These are phyloP conservation scores for Pythium oligandrum DNA, from an alignment of 352 stramenopile species.

Conservation along the genomic window DNA sequence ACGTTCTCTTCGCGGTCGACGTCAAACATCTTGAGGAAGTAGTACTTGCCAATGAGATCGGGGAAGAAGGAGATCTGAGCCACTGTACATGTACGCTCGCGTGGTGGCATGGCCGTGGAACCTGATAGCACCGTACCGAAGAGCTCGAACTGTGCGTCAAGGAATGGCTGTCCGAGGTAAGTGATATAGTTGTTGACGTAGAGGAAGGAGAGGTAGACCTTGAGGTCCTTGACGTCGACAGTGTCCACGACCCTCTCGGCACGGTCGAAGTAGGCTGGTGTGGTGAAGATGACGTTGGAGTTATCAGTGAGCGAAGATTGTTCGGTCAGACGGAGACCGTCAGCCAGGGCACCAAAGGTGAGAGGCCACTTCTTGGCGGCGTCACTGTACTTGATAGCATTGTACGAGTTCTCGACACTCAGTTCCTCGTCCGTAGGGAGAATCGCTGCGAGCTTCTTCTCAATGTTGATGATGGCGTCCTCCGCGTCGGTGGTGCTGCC, in stretches of 20 bases:
- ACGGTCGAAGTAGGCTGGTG: constrained; percentile 41
- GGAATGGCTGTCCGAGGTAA: constrained; percentile 53
- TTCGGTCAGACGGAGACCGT: constrained; percentile 32
- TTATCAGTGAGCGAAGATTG: constrained; percentile 24
- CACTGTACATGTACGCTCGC: constrained; percentile 56
- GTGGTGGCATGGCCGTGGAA: constrained; percentile 42
- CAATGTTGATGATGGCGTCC: constrained; percentile 49
- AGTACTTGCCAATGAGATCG: constrained; percentile 64
- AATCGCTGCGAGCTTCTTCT: constrained; percentile 57
- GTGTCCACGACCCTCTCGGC: constrained; percentile 29
- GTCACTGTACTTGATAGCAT: constrained; percentile 67
- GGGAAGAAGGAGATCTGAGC: constrained; percentile 27
- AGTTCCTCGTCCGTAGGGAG: constrained; percentile 61
- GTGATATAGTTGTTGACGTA: constrained; percentile 29
- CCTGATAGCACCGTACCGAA: constrained; percentile 67
- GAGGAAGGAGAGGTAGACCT: constrained; percentile 41
- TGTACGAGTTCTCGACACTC: constrained; percentile 75
- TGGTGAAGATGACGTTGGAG: constrained; percentile 37
- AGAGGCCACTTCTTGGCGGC: constrained; percentile 33
- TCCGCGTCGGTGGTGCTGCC: constrained; percentile 5
- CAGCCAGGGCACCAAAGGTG: constrained; percentile 34
- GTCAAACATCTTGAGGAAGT: constrained; percentile 76
- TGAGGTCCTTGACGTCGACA: constrained; percentile 33
- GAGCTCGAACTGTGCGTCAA: constrained; percentile 86
- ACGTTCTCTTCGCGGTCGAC: constrained; percentile 57